Percentiles rank a stretch among this genome's conserved stretches.
Conservation (phyloP, 2,329 filamentous ascomycete species). For the Alternaria tenuissima region DNA sequence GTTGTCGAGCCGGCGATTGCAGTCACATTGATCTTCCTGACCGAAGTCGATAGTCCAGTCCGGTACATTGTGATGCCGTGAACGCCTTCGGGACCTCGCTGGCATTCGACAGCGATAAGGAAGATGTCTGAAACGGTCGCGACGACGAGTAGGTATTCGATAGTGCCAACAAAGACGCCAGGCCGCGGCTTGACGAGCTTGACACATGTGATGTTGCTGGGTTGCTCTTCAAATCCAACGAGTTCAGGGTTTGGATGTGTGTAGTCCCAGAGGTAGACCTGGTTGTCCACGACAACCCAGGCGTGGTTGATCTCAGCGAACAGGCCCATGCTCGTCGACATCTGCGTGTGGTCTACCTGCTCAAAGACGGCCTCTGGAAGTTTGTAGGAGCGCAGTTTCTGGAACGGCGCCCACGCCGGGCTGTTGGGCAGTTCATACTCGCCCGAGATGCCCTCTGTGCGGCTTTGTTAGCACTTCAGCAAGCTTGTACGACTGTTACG, state of each 20-base stretch:
- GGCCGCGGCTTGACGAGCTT: constrained; percentile 84
- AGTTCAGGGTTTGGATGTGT: constrained; percentile 90
- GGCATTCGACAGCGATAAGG: constrained; percentile 79
- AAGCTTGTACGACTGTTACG: background rate
- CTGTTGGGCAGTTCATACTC: constrained; percentile 82
- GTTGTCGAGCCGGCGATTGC: constrained; percentile 79
- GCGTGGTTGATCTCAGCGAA: constrained; percentile 95
- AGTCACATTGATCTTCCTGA: constrained; percentile 78
- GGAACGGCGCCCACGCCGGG: constrained; percentile 85
- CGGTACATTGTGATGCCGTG: constrained; percentile 82
- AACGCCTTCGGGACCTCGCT: constrained; percentile 71
- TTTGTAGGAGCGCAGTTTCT: constrained; percentile 83
- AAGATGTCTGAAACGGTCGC: constrained; percentile 86
- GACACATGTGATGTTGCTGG: constrained; percentile 88
- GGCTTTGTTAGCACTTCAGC: constrained; percentile 38
- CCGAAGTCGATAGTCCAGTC: constrained; percentile 82
- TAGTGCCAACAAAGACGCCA: constrained; percentile 85
- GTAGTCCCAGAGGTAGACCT: constrained; percentile 97
- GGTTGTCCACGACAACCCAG: constrained; percentile 95
- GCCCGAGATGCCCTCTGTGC: constrained; percentile 82
- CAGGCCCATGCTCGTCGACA: constrained; percentile 92
- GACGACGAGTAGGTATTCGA: constrained; percentile 88
- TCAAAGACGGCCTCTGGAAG: constrained; percentile 93
- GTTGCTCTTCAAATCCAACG: constrained; percentile 89
- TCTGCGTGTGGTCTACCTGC: constrained; percentile 86